phyloP scores from a whole-genome alignment of 768 basidiomycete species.

The Boletus vermiculosoides region DNA sequence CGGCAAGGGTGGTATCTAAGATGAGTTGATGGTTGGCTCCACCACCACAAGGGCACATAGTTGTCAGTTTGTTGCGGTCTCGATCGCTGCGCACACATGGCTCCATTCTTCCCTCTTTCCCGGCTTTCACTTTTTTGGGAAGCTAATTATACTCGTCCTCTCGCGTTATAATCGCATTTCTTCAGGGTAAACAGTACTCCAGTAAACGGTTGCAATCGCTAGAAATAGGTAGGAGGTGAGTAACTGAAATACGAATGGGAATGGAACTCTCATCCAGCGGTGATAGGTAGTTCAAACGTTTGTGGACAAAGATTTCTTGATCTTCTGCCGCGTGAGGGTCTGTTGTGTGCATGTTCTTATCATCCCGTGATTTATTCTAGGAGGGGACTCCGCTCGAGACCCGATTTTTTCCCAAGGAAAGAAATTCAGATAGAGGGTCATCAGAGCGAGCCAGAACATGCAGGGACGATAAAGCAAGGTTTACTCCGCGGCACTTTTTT shows the following conservation, averaged over 20 bases:
- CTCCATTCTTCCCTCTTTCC: background rate
- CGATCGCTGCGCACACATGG: constrained; percentile 11
- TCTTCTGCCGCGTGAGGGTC: constrained; percentile 21
- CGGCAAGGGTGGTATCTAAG: background rate
- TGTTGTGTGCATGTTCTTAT: background rate
- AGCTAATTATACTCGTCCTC: constrained; percentile 11
- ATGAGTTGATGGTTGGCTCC: background rate
- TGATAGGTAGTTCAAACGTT: constrained; percentile 1
- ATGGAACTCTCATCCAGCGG: constrained; percentile 18
- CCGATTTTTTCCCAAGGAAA: background rate
- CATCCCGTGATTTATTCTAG: background rate
- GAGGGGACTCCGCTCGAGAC: background rate
- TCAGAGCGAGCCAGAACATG: background rate
- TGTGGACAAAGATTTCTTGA: background rate
- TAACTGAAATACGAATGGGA: background rate
- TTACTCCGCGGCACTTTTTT: background rate
- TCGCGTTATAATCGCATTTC: constrained; percentile 1
- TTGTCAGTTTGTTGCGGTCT: background rate
- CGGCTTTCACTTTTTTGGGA: background rate
- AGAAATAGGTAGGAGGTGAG: constrained; percentile 13
- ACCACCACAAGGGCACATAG: background rate
- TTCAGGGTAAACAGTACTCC: background rate
- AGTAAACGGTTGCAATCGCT: constrained; percentile 10
- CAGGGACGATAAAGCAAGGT: background rate
- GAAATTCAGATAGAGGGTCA: background rate